A percentile compares a stretch with the other conserved stretches of the same genome.
Conservation (phyloP, 73 alveolate species). For the Paraurostyla sp. region DNA sequence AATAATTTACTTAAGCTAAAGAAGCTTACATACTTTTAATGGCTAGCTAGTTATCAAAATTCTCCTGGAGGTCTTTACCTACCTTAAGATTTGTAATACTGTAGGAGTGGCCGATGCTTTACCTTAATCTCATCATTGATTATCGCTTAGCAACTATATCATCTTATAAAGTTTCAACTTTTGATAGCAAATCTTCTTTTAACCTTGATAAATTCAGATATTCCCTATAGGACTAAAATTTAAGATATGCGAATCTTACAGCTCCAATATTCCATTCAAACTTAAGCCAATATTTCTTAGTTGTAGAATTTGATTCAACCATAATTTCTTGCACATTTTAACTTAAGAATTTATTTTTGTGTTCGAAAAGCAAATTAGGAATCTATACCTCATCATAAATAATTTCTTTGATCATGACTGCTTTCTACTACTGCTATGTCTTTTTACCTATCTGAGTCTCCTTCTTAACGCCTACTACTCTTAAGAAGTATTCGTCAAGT, state of each 20-base stretch:
- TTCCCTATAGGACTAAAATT: slow-evolving; percentile 6
- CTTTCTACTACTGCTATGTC: not conserved
- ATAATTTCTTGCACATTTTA: not conserved
- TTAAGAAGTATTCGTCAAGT: not conserved
- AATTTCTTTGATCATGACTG: not conserved
- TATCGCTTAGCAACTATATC: not conserved
- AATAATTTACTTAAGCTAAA: no score
- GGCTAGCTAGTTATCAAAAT: not conserved
- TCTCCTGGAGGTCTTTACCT: not conserved
- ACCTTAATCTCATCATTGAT: slow-evolving; percentile 7
- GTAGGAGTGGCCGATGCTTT: not conserved
- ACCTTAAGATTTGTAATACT: slow-evolving; percentile 1
- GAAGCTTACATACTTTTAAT: not conserved
- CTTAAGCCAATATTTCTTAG: not conserved
- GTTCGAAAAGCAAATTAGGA: not conserved
- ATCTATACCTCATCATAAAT: not conserved
- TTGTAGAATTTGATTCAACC: not conserved
- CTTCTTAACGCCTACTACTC: not conserved
- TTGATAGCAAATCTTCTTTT: not conserved
- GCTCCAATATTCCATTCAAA: slow-evolving; percentile 1
- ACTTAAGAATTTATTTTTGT: not conserved
- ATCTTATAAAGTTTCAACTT: not conserved
- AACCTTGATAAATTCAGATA: not conserved
- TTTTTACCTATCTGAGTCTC: not conserved
- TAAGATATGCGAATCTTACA: not conserved